A percentile compares a stretch with the other conserved stretches of the same genome.
Evolutionary conservation across 1,139 yeast species (phyloP).

Genomic region (Candida gigantensis): DNA sequence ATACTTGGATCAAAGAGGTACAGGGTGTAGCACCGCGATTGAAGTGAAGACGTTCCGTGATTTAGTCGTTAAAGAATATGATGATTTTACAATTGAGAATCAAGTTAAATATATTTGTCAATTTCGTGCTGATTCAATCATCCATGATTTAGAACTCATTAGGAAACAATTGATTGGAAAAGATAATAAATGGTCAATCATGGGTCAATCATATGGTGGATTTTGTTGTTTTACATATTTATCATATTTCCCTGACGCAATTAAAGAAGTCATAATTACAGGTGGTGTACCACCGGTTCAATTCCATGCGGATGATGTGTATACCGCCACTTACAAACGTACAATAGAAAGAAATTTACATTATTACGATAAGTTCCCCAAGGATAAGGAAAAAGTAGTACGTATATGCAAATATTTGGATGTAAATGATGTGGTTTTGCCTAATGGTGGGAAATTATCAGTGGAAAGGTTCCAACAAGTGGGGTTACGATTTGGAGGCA

Average conservation of each 20-base stretch:
- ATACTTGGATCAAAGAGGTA: conserved; percentile 59
- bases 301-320: conserved; percentile 47
- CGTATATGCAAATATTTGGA: conserved; percentile 37
- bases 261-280: conserved; percentile 46
- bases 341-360: conserved; percentile 50
- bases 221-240: conserved; percentile 52
- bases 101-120: conserved; percentile 41
- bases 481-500: conserved; percentile 51
- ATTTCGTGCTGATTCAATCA: conserved; percentile 55
- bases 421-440: conserved; percentile 32
- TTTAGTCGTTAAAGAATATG: conserved; percentile 19
- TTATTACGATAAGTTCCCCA: conserved; percentile 50
- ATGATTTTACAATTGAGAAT: conserved; percentile 15
- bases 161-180: conserved; percentile 36
- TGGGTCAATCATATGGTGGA: conserved; percentile 63
- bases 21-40: conserved; percentile 52
- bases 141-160: conserved; percentile 50
- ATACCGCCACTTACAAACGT: conserved; percentile 45
- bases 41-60: conserved; percentile 31
- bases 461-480: conserved; percentile 55
- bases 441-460: conserved; percentile 51
- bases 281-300: conserved; percentile 61
- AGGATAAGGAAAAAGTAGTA: conserved; percentile 40
- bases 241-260: conserved; percentile 42
- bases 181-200: conserved; percentile 44